phyloP scores from a whole-genome alignment of 139 green algal genomes.

The Edaphochlamys debaryana region DNA sequence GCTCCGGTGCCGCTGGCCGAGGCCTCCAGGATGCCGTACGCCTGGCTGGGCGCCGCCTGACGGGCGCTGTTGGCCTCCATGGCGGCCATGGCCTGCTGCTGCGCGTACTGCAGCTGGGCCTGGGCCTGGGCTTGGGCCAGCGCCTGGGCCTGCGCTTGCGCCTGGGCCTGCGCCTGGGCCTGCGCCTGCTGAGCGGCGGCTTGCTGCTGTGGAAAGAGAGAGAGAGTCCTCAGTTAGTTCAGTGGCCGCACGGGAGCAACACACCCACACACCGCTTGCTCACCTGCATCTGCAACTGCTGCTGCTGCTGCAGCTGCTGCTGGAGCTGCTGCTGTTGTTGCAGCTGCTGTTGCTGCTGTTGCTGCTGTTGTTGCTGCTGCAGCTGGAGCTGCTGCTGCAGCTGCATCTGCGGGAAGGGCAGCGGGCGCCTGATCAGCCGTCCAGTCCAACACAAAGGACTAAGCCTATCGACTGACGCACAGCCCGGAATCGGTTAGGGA shows the following conservation, averaged over 20 bases:
- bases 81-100: not conserved
- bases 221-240: no score
- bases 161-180: not conserved
- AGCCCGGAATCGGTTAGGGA: no score
- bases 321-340: not conserved
- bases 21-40: no score
- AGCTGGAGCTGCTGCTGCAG: not conserved
- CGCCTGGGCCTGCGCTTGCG: not conserved
- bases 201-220: constrained; percentile 8
- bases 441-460: no score
- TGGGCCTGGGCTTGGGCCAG: not conserved
- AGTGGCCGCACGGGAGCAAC: no score
- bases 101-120: no score
- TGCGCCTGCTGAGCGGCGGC: not conserved
- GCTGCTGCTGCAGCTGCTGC: constrained; percentile 11
- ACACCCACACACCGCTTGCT: no score
- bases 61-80: no score
- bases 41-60: not conserved
- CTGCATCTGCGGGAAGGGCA: no score
- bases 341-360: not conserved
- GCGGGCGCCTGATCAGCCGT: no score
- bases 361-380: not conserved
- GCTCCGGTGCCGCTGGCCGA: not conserved
- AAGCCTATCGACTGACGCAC: no score
- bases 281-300: not conserved